Base-by-base conservation (phyloP, 495 filamentous ascomycete species). In the Daldinia caldariorum region DNA sequence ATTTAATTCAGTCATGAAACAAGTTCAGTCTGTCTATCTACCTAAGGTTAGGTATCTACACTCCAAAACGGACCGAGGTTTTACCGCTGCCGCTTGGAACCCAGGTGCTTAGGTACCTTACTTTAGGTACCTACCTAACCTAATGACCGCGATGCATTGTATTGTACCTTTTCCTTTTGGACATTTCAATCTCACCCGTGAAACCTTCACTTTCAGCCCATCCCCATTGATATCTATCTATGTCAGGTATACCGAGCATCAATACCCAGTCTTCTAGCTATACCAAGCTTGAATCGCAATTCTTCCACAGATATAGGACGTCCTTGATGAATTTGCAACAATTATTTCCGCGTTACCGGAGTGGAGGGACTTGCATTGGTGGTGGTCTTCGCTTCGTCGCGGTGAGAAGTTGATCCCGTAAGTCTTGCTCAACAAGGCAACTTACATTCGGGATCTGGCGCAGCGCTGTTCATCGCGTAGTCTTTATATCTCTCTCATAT, bases 131-230 rank as follows among this genome's bases (percentile, higher is more conserved):
- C 49, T 53, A 53, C 49, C 49, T 53, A 45, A 26, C 26, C 49
- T 53, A 45, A 67, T 54, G 29, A 12, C 49, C 49, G 49, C 49
- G 49, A 53, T 53, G 49, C 49, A 32, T 53, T 13, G 69, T 64
- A n/a, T n/a, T 13, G 69, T 64, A 72, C 69, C 70, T 63, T 63
- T 61, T 62, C 38, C 31, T 53, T 70, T 58, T 70, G 50, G 22
- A 61, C 62, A 61, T 70, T 72, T 65, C 62, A 67, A 60, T 69
- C 72, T 69, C 66, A 72, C 72, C 62, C 72, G 74, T 72, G 72
- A 74, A 74, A 76, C 72, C 69, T 76, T 62, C 63, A 65, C 68
- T 76, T 71, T 76, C 72, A 76, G 73, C 66, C 69, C 72, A 68
- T 73, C 71, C 39, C 47, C 59, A 53, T 51, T 43, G 41, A 53